Base-by-base conservation (phyloP, 305 asterid species). In the Vinca major region DNA sequence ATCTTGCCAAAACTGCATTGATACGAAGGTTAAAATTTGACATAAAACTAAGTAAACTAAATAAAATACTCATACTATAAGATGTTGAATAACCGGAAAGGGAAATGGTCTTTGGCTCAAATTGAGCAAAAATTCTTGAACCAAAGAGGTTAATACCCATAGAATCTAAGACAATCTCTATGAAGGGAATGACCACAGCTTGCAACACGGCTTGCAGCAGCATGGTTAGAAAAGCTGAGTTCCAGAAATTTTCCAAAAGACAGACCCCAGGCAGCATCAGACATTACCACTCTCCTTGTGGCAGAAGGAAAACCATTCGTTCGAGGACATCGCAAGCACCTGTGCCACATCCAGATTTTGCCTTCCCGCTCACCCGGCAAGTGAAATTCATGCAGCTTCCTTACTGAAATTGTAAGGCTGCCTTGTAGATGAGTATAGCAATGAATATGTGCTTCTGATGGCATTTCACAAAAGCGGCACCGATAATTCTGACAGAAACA, bases 271-370 rank as follows among this genome's bases (percentile, higher is more conserved):
- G 95, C 87, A 80, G 96, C 95, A 75, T 86, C 84, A 56, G 96
- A 89, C 96, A 89, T 89, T n/a, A 86, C 76, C 56, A 88, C 84
- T 80, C 96, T 80, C 74, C 75, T 83, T 47, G 92, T 89, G 69
- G 88, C 81, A 58, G 89, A 87, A 47, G 95, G 96, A 52, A 86
- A 84, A 61, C 93, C 95, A 71, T 78, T 80, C 78, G 71, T 77
- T 77, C 93, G 84, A 43, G 93, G 96, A 74, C 96, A 89, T 58
- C 83, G 87, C 66, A 89, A 76, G 78, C 96, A 89, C 71, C 89
- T 83, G 77, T 89, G 96, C 96, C 96, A 89, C 96, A 89, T 89
- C 96, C 96, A 89, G 73, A 88, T 88, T 71, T 86, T 89, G 45
- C 89, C 84, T 77, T 85, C 90, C 50, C 68, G 75, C 77, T 85